These are phyloP conservation scores for Botrytis aclada DNA, from an alignment of 2,329 filamentous ascomycete species.

Conservation along the genomic window DNA sequence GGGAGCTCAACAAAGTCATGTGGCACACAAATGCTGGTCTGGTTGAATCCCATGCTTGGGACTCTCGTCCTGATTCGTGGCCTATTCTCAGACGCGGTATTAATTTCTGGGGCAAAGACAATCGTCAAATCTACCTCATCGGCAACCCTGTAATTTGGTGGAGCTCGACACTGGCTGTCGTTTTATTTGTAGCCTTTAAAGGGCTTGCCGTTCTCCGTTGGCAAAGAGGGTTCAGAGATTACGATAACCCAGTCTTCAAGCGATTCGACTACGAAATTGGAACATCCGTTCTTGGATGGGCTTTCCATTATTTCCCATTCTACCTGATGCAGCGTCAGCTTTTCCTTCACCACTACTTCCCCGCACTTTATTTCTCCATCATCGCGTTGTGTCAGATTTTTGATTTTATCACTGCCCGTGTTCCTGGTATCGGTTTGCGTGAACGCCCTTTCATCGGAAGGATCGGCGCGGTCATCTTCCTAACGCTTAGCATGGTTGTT, in stretches of 20 bases:
- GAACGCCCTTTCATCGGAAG: conserved; percentile 72
- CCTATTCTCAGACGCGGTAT: conserved; percentile 89
- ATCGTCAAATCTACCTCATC: conserved; percentile 93
- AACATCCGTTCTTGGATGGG: conserved; percentile 87
- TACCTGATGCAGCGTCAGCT: conserved; percentile 97
- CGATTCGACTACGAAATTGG: conserved; percentile 98
- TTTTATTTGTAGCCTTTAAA: conserved; percentile 79
- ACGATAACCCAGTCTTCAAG: conserved; percentile 78
- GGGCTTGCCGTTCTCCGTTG: conserved; percentile 82
- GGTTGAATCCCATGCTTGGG: conserved; percentile 96
- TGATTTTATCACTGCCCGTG: conserved; percentile 76
- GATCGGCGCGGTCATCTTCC: conserved; percentile 67
- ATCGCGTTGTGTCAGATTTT: conserved; percentile 85
- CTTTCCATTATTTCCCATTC: conserved; percentile 98
- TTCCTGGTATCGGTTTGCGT: conserved; percentile 64
- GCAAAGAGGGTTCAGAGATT: conserved; percentile 91
- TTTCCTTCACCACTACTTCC: conserved; percentile 98
- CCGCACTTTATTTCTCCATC: conserved; percentile 91
- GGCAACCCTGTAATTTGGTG: conserved; percentile 97
- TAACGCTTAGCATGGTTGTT: conserved; percentile 68
- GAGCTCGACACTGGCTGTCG: conserved; percentile 75
- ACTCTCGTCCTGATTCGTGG: conserved; percentile 92
- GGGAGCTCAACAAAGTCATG: conserved; percentile 97
- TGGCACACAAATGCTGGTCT: conserved; percentile 97
- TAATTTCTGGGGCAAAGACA: conserved; percentile 96